Base-by-base conservation (phyloP, 495 filamentous ascomycete genomes). In the Glonium stellatum region DNA sequence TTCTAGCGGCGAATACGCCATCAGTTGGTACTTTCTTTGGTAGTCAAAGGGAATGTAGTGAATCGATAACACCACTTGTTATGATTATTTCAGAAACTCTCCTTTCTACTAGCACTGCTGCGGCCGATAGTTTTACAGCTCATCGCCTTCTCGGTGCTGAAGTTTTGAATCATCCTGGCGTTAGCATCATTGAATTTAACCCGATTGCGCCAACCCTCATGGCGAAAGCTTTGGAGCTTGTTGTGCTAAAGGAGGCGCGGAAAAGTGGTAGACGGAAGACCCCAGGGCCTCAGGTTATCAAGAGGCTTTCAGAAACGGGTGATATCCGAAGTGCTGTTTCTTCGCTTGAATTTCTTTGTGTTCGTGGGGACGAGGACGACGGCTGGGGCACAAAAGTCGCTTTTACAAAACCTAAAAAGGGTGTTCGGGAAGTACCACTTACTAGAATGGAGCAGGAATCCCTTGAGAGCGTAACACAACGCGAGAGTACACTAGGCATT, bases 321-420 rank as follows among this genome's bases (percentile, higher is more conserved):
- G 95, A 99, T 70, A 84, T 99, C 54, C 84, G 95, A 60, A 97
- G 87, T 74, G 92, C 95, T 19, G 81, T 96, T 27, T 87, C 89
- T 8, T 85, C 89, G 0, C 79, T 99, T 1, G 90, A 99, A 64
- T 96, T 97, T 67, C 78, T 97, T 4, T 95, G 89, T 67, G 71
- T 95, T 22, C 84, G 88, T 69, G 83, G 83, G 10, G 86, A 90
- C 58, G 69, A 77, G 18, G 78, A 82, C 49, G 71, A 81, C 19
- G 80, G 81, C 60, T 87, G 84, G 88, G 82, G 87, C n/a, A 80
- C 81, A 25, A 84, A 80, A 53, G 73, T 88, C 4, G 71, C 77
- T 0, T 85, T 85, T 62, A 78, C 78, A 4, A 87, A 84, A 69
- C 68, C 77, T 9, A 90, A 85, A 66, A 81, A 85, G 65, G 80